Evolutionary conservation across 805 yeast genomes (phyloP).

Genomic region (Ogataea saltuana): DNA sequence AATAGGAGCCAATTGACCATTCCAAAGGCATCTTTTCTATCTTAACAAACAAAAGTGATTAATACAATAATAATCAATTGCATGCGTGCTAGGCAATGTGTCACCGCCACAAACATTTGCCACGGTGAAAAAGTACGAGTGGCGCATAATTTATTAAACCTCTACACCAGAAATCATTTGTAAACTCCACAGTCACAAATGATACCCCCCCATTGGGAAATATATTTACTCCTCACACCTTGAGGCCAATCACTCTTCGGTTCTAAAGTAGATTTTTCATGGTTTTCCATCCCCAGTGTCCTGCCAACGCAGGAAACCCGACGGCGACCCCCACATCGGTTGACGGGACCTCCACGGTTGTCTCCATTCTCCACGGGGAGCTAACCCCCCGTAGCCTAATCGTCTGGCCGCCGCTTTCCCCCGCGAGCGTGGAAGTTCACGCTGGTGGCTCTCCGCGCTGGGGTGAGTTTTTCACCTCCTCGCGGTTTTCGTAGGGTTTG

Average conservation of each 20-base stretch:
- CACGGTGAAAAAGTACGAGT: background rate
- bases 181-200: constrained; percentile 4
- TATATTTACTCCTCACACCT: constrained; percentile 2
- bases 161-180: background rate
- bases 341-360: background rate
- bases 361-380: background rate
- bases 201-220: background rate
- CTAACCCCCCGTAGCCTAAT: too few relatives aligned
- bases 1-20: background rate
- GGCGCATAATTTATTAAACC: background rate
- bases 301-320: background rate
- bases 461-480: constrained; percentile 8
- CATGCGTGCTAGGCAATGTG: too few relatives aligned
- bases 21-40: too few relatives aligned
- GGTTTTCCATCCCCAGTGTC: background rate
- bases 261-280: constrained; percentile 1
- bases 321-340: background rate
- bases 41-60: too few relatives aligned
- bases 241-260: background rate
- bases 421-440: background rate
- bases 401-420: background rate
- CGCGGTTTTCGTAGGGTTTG: constrained; percentile 7
- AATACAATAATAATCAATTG: background rate
- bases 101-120: background rate
- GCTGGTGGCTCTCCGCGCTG: constrained; percentile 1